Evolutionary conservation across 257 asterid genomes (phyloP), one percentile per base, ranked within the genome.

Genomic region (Eustoma russellianum): DNA sequence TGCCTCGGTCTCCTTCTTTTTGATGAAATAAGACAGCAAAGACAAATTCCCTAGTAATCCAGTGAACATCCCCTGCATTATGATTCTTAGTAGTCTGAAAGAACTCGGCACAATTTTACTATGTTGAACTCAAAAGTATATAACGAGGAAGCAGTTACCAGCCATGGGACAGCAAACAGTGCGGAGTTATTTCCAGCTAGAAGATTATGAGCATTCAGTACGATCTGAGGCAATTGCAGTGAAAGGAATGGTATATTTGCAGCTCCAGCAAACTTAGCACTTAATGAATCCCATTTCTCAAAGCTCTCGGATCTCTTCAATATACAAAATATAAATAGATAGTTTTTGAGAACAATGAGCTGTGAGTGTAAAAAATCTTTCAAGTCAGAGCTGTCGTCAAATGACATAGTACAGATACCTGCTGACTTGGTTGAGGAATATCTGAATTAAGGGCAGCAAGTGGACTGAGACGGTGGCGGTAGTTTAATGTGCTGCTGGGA

Each of bases 1-100:
- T 19, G 82, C 97, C 70, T 85, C 99, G 33, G 79, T 76, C 73
- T 92, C 99, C 77, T 65, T 81, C 77, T 92, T 92, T 73, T 88
- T 85, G 54, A 85, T 79, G 55, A 92, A 92, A 77, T 92, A 92
- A 3, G 97, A 92, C 41, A 80, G 86, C 54, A 92, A 64, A 43
- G 86, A 83, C 40, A 92, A 79, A 74, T 92, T 92, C 55, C 99
- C 99, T 30, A 92, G 95, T 74, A 92, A 76, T 66, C 99, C 97
- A 41, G 99, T 92, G 68, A 92, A 74, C 95, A 88, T 88, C 57
- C 99, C 99, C 99, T 92, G 71, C 50, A 69, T 35, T 41, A 17
- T 47, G 1, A 46, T 40, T 11, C 30, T n/a, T 45, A 48, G 28
- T 55, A 60, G 64, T 19, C 40, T 14, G 5, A 18, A 12, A 17